These are phyloP conservation scores for Gentiana macrophylla DNA, from an alignment of 257 asterid species.

Conservation along the genomic window DNA sequence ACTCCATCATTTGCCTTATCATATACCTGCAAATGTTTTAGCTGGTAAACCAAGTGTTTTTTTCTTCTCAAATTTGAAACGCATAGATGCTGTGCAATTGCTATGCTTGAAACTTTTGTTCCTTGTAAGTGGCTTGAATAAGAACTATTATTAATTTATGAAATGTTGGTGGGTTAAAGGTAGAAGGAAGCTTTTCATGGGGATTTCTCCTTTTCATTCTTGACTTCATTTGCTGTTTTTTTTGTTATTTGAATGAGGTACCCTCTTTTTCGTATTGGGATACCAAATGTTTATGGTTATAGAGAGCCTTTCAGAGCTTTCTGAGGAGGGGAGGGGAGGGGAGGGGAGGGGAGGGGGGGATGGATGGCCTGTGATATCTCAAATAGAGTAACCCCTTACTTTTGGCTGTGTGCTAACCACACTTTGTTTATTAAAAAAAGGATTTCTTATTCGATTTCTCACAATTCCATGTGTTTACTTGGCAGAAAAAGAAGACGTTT, in stretches of 20 bases:
- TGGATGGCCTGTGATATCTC: no score
- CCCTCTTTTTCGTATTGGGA: no score
- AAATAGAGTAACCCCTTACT: neutral
- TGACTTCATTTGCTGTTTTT: neutral
- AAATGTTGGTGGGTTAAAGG: neutral
- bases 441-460: neutral
- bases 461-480: conserved; percentile 4
- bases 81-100: no score
- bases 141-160: neutral
- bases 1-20: conserved; percentile 58
- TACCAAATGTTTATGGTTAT: no score
- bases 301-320: no score
- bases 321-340: no score
- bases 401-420: neutral
- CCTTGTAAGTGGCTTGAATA: neutral
- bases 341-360: no score
- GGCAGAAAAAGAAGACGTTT: conserved; percentile 70
- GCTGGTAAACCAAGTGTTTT: conserved; percentile 39
- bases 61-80: no score
- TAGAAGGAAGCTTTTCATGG: neutral
- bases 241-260: neutral
- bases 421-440: neutral
- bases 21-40: conserved; percentile 71
- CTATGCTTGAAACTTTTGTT: no score
- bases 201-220: neutral